Base-by-base conservation (phyloP, 345 rosid genomes). In the Garcia nutans region DNA sequence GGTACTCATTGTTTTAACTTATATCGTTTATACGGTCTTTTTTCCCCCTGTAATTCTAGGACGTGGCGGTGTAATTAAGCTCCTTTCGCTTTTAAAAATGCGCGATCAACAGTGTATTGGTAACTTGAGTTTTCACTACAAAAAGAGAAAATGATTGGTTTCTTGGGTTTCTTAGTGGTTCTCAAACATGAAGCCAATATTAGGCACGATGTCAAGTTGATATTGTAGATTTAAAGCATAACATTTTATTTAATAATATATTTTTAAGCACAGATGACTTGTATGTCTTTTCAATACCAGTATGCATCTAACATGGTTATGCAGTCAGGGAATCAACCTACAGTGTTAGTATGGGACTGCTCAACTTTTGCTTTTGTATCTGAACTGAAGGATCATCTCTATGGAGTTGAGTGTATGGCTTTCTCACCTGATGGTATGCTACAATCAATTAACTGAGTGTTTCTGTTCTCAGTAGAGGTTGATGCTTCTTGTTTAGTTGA, bases 371-470 rank as follows among this genome's bases (percentile, higher is more conserved):
- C 82, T 22, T 79, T 88, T 67, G 71, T 90, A 44, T 89, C 93
- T 52, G 98, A 93, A 79, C 84, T 93, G 71, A 88, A 87, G 82
- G 93, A 90, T 61, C 98, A 93, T 72, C 81, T 91, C 5, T 89
- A 87, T 61, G 92, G 98, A 81, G 79, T 90, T 77, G 87, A 88
- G 17, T 91, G 97, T 81, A 87, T 91, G 67, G 90, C 92, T 76
- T 91, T 93, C 85, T 88, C 97, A 61, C 91, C 94, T 2, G 88
- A 90, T 82, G 98, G 97, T 93, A 82, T 75, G 90, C 84, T 60
- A 23, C 26, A 9, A 49, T 33, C 13, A 20, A 12, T 71, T 47
- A 52, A 11, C 50, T 74, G 64, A 56, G 60, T 8, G 19, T 41
- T 15, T 66, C 52, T 54, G 10, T 24, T 50, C 55, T 33, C n/a